Evolutionary conservation across 306 rosid genomes (phyloP).

Genomic region (Rubus idaeus): DNA sequence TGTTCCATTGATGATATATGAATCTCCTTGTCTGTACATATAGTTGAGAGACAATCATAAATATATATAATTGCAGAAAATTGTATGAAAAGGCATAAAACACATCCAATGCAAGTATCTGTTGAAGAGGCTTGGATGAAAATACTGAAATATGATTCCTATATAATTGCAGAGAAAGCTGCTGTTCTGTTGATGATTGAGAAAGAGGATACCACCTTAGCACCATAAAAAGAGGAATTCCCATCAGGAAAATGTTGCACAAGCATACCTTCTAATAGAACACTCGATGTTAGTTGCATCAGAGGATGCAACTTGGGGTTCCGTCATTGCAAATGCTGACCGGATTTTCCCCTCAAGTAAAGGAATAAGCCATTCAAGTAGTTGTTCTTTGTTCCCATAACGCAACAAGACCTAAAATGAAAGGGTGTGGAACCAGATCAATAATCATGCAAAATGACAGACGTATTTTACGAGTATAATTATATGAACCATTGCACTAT

Average conservation of each 20-base stretch:
- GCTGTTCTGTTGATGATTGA: neutral
- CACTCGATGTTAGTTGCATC: slow-evolving; percentile 93
- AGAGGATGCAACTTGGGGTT: slow-evolving; percentile 89
- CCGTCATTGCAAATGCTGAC: slow-evolving; percentile 97
- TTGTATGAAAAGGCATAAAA: neutral
- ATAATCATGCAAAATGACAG: slow-evolving; percentile 15
- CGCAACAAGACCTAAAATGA: slow-evolving; percentile 78
- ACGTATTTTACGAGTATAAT: neutral
- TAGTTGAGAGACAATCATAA: neutral
- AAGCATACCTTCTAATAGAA: slow-evolving; percentile 71
- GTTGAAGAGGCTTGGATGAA: neutral
- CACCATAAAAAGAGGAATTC: slow-evolving; percentile 2
- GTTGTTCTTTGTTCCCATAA: slow-evolving; percentile 77
- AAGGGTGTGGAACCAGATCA: slow-evolving; percentile 26
- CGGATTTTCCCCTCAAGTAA: slow-evolving; percentile 91
- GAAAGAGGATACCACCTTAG: neutral
- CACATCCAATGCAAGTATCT: neutral
- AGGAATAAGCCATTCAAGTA: slow-evolving; percentile 83
- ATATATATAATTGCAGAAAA: neutral
- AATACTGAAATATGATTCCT: neutral
- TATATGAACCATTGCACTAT: neutral
- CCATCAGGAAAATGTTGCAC: slow-evolving; percentile 17
- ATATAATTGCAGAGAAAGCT: slow-evolving; percentile 1
- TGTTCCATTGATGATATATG: slow-evolving; percentile 76
- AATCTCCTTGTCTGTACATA: slow-evolving; percentile 71